Evolutionary conservation across 2,329 filamentous ascomycete genomes (phyloP).

Genomic region (Fonsecaea pugnacius): DNA sequence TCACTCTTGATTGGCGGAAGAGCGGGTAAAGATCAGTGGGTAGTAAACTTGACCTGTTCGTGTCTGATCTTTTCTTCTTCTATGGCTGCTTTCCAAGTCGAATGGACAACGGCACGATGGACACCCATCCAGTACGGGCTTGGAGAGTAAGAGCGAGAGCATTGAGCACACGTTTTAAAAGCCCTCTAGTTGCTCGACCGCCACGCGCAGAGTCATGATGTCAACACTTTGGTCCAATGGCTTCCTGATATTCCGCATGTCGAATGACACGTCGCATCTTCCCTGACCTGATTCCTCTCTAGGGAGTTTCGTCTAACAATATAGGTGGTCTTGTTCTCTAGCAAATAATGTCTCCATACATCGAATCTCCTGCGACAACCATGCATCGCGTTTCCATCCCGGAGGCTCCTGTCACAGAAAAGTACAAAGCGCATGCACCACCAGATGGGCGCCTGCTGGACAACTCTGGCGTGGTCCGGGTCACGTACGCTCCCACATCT

Average conservation of each 20-base stretch:
- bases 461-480: constrained; percentile 42
- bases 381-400: constrained; percentile 14
- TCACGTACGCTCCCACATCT: constrained; percentile 45
- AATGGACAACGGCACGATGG: neutral
- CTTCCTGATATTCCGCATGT: neutral
- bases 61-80: neutral
- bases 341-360: constrained; percentile 10
- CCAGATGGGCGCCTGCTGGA: constrained; percentile 3
- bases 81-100: neutral
- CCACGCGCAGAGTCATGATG: constrained; percentile 12
- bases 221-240: constrained; percentile 6
- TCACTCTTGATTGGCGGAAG: neutral
- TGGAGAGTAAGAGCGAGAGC: neutral
- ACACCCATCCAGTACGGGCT: neutral
- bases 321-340: neutral
- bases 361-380: neutral
- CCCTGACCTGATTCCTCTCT: neutral
- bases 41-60: neutral
- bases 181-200: neutral
- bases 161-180: neutral
- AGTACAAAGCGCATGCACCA: constrained; percentile 23
- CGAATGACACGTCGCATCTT: neutral
- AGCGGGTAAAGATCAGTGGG: neutral
- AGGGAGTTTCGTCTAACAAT: neutral
- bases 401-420: constrained; percentile 19